These are phyloP conservation scores for Plasmodium vivax DNA, from an alignment of 169 alveolate genomes.

Conservation along the genomic window DNA sequence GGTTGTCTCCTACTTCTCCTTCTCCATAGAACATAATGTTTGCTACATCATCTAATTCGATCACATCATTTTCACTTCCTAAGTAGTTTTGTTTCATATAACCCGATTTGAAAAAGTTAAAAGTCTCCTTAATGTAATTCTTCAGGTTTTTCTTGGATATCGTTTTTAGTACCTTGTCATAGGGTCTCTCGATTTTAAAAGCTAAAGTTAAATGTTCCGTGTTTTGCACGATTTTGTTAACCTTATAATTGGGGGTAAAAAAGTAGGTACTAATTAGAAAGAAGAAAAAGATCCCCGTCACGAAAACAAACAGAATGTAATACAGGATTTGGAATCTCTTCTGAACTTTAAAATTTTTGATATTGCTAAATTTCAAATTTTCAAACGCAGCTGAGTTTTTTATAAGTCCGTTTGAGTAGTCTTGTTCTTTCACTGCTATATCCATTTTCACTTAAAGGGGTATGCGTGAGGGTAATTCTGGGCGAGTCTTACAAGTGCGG, in stretches of 20 bases:
- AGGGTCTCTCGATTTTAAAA: slow-evolving; percentile 43
- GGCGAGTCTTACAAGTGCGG: neutral
- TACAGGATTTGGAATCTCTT: slow-evolving; percentile 31
- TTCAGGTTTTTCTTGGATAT: slow-evolving; percentile 21
- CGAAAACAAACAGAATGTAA: slow-evolving; percentile 23
- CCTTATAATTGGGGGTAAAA: neutral
- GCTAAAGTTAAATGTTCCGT: slow-evolving; percentile 22
- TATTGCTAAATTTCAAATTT: slow-evolving; percentile 6
- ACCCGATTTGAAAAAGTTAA: slow-evolving; percentile 23
- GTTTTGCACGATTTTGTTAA: slow-evolving; percentile 24
- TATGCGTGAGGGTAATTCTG: neutral
- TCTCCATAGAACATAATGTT: slow-evolving; percentile 49
- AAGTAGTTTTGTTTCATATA: slow-evolving; percentile 9
- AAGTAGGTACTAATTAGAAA: slow-evolving; percentile 27
- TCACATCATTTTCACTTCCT: slow-evolving; percentile 38
- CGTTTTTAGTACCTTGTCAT: slow-evolving; percentile 20
- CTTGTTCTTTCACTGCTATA: slow-evolving; percentile 16
- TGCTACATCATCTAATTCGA: slow-evolving; percentile 48
- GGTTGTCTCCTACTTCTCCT: slow-evolving; percentile 51
- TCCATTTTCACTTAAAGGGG: slow-evolving; percentile 18
- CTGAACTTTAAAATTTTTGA: slow-evolving; percentile 51
- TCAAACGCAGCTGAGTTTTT: slow-evolving; percentile 46
- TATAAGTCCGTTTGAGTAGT: slow-evolving; percentile 35
- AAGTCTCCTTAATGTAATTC: slow-evolving; percentile 26
- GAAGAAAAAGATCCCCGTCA: slow-evolving; percentile 26